Evolutionary conservation across 176 grass and related monocot genomes (phyloP), one percentile per base, ranked within the genome.

Genomic region (Avena eriantha): DNA sequence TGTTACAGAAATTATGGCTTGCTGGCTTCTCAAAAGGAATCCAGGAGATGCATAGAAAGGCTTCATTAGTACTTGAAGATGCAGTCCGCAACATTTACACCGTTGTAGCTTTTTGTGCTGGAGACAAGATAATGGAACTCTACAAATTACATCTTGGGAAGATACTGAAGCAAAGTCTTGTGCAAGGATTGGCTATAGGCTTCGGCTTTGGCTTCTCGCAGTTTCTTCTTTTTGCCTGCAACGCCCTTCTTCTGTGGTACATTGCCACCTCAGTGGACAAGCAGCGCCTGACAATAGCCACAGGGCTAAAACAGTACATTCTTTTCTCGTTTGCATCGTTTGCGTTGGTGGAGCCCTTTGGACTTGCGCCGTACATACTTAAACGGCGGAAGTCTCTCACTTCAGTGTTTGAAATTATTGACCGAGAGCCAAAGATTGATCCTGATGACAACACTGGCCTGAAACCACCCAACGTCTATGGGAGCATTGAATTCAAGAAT

Each of bases 61-160:
- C 97, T 70, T 96, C 97, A 3, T 91, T 99, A 75, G 97, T 99
- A 76, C 97, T 96, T 82, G 97, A 99, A 91, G 97, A 99, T 87
- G 94, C 97, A 65, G 97, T 99, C 58, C 91, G 97, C 73, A 99
- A 99, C 90, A 99, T 99, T 85, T 99, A 99, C 71, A 99, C 97
- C 3, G 97, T 99, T 63, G 97, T 99, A 76, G 97, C 97, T 23
- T 99, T 96, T 83, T 99, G 97, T 88, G 97, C 97, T 73, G 97
- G 97, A 60, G 92, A 99, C 84, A 99, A 99, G 86, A 92, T 99
- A 87, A 99, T 94, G 90, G 93, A 96, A 55, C 89, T 99, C 19
- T 99, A 99, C 85, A 96, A 87, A 83, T 78, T 91, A 54, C 97
- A 99, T 84, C 97, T 99, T 78, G 73, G 74, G 51, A 94, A 89